These are phyloP conservation scores for Prunus dulcis DNA, from an alignment of 306 rosid genomes.

Conservation along the genomic window DNA sequence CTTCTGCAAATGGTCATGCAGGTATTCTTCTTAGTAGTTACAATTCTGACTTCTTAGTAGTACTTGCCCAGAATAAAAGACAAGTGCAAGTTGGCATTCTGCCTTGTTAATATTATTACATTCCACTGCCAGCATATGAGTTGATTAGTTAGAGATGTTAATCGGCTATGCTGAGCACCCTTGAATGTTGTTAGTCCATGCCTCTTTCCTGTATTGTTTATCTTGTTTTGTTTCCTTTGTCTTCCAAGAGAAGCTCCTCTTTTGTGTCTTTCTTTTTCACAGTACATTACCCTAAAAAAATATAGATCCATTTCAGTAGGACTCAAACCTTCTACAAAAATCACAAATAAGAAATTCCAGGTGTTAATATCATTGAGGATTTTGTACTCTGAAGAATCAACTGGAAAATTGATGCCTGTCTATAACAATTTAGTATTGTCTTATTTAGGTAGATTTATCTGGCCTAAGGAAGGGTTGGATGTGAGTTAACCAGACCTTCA, in stretches of 20 bases:
- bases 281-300: not conserved
- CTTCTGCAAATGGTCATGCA: constrained; percentile 97
- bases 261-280: not conserved
- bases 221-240: not conserved
- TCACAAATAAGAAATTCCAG: no score
- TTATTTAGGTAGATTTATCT: no score
- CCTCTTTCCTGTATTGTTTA: not conserved
- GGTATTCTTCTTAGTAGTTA: constrained; percentile 40
- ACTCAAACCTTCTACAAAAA: not conserved
- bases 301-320: not conserved
- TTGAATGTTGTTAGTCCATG: not conserved
- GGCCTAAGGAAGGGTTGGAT: not conserved
- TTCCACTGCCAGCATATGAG: not conserved
- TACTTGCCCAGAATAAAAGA: not conserved
- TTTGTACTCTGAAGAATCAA: no score
- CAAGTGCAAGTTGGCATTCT: not conserved
- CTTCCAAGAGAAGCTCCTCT: not conserved
- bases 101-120: not conserved
- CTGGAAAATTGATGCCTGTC: no score
- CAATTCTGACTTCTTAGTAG: not conserved
- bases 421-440: no score
- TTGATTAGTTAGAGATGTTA: not conserved
- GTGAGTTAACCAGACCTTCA: not conserved
- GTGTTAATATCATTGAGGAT: no score
- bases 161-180: not conserved